Evolutionary conservation across 768 basidiomycete genomes (phyloP), one percentile per base, ranked within the genome.

Genomic region (Amanita rubescens): DNA sequence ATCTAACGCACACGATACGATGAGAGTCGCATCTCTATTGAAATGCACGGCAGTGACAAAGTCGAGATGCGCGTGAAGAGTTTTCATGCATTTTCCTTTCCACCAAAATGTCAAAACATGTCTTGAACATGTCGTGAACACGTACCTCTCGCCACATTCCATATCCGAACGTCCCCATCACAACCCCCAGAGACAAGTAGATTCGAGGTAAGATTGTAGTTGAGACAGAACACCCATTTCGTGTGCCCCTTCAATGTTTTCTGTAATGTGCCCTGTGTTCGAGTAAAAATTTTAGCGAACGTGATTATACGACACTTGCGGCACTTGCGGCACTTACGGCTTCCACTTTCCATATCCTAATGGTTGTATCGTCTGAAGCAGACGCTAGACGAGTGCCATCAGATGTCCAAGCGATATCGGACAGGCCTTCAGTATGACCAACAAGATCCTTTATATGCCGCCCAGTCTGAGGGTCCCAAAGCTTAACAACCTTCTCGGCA

Each of bases 21-120:
- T 84, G 65, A 99, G 77, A 0, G 86, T 85, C 0, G 92, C 91
- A 60, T 98, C 95, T 63, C 83, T 70, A 63, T 94, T 95, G 74
- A 95, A 98, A 64, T 91, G 87, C 2, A 97, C 93, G 2, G 90
- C 89, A 11, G 93, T 94, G 24, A 98, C 91, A 55, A 90, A 94
- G 69, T 98, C 95, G 45, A 94, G 75, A 66, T 98, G 95, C 0
- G 92, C 95, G 55, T 92, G 90, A 22, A 99, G 65, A 1, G 86
- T 89, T 67, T 90, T 86, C 68, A 91, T 76, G 62, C 85, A 88
- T 63, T 81, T 88, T 19, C 92, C 95, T 92, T 58, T 10, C 5
- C 17, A 7, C 8, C 27, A 30, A 30, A 30, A 30, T 30, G 27
- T 8, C 27, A 39, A 51, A 8, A 30, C 41, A 46, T 30, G 27